Conservation (phyloP, 2,329 filamentous ascomycete genomes). For the Gaeumannomyces sp. region DNA sequence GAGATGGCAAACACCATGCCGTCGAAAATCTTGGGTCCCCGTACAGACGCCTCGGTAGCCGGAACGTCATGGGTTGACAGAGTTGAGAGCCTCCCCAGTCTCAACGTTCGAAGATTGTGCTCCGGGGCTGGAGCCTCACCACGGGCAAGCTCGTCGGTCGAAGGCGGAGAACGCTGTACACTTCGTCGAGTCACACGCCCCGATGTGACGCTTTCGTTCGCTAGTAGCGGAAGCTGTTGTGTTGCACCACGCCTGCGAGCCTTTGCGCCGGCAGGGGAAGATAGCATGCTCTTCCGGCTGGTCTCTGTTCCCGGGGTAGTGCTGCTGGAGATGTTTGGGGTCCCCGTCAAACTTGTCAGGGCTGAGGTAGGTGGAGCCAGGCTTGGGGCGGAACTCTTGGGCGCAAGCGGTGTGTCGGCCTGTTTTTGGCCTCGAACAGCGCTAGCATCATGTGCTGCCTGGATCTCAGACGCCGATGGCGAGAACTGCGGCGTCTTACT, state of each 20-base stretch:
- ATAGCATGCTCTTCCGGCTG: conserved; percentile 18
- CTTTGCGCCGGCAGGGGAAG: conserved; percentile 28
- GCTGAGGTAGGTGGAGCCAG: conserved; percentile 25
- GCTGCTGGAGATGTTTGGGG: conserved; percentile 31
- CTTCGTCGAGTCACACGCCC: conserved; percentile 19
- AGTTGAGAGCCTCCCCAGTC: conserved; percentile 11
- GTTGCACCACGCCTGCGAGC: conserved; percentile 21
- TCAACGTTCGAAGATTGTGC: conserved; percentile 26
- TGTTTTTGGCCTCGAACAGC: background rate
- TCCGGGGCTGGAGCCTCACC: conserved; percentile 28
- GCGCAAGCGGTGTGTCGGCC: conserved; percentile 1
- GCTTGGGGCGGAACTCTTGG: conserved; percentile 6
- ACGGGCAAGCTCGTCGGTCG: conserved; percentile 41
- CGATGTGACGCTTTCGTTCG: background rate
- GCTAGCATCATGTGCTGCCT: background rate
- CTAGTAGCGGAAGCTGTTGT: conserved; percentile 18
- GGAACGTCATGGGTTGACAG: conserved; percentile 9
- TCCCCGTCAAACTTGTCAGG: conserved; percentile 33
- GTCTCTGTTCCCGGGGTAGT: conserved; percentile 30
- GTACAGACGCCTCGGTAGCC: background rate
- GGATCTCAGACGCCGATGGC: background rate
- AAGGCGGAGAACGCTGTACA: conserved; percentile 23
- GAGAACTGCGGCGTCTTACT: background rate
- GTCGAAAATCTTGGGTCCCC: conserved; percentile 49
- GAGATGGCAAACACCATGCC: conserved; percentile 87